A percentile compares a stretch with the other conserved stretches of the same genome.
Conservation (phyloP, 768 basidiomycete genomes). For the Tephrocybe sp. region DNA sequence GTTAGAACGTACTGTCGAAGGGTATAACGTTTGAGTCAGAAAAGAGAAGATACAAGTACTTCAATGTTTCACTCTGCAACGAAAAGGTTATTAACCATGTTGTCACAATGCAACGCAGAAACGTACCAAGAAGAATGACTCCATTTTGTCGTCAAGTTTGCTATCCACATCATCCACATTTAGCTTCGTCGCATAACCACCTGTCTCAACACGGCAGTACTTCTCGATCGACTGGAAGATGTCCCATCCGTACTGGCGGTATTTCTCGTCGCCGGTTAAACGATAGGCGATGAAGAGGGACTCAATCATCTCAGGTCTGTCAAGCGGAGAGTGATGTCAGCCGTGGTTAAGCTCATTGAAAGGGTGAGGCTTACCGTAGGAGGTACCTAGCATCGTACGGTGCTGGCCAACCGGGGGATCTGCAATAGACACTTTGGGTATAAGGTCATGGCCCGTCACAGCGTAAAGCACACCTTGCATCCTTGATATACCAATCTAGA, state of each 20-base stretch:
- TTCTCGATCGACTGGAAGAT: slow-evolving; percentile 91
- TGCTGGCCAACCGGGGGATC: slow-evolving; percentile 29
- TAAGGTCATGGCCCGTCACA: background rate
- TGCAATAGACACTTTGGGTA: background rate
- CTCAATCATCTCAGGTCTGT: slow-evolving; percentile 9
- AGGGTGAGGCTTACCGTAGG: slow-evolving; percentile 54
- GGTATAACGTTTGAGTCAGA: slow-evolving; percentile 73
- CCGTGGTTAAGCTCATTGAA: background rate
- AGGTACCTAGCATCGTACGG: slow-evolving; percentile 91
- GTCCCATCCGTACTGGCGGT: slow-evolving; percentile 82
- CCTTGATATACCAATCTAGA: slow-evolving; percentile 91
- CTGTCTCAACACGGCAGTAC: slow-evolving; percentile 71
- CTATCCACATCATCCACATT: slow-evolving; percentile 81
- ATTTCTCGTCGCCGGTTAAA: slow-evolving; percentile 78
- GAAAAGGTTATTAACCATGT: background rate
- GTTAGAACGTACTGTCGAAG: slow-evolving; percentile 53
- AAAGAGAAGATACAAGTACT: slow-evolving; percentile 91
- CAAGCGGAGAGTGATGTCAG: background rate
- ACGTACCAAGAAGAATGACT: slow-evolving; percentile 86
- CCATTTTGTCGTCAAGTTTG: slow-evolving; percentile 85
- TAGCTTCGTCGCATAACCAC: slow-evolving; percentile 83
- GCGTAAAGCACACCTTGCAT: slow-evolving; percentile 43
- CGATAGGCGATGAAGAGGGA: slow-evolving; percentile 84
- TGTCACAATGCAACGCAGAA: background rate
- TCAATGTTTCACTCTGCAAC: slow-evolving; percentile 79